Evolutionary conservation across 306 rosid species (phyloP).

Genomic region (Albizia julibrissin): DNA sequence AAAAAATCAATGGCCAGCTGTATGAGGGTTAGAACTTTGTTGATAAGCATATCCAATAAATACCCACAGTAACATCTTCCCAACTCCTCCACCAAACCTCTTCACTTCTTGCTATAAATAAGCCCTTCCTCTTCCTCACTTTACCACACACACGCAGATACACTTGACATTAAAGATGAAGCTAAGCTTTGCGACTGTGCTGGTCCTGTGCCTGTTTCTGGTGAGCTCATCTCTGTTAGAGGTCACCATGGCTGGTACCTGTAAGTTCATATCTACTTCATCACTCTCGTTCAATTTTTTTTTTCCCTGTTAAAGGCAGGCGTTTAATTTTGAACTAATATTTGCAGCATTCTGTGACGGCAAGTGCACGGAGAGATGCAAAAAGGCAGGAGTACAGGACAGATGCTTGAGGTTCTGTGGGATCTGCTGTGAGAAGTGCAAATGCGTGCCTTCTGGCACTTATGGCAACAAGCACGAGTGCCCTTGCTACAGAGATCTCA

Average conservation of each 20-base stretch:
- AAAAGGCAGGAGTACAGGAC: constrained; percentile 59
- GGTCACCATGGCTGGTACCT: constrained; percentile 46
- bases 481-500: constrained; percentile 77
- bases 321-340: background rate
- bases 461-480: constrained; percentile 88
- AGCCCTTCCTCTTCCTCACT: background rate
- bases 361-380: constrained; percentile 62
- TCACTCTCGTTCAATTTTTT: background rate
- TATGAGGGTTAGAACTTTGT: constrained; percentile 4
- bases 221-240: constrained; percentile 49
- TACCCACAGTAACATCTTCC: background rate
- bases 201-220: constrained; percentile 65
- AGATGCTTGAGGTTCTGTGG: constrained; percentile 78
- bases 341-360: constrained; percentile 50
- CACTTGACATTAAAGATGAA: constrained; percentile 46
- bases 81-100: background rate
- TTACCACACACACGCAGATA: background rate
- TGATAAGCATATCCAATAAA: background rate
- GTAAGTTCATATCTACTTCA: constrained; percentile 32
- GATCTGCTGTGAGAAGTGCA: constrained; percentile 73
- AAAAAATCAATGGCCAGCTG: constrained; percentile 44
- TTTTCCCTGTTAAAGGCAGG: background rate
- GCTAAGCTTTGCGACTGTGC: constrained; percentile 40
- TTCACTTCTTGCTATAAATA: constrained; percentile 34
- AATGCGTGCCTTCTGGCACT: constrained; percentile 92